Conservation (phyloP, 2,329 filamentous ascomycete genomes). For the Aspergillus pseudoterreus region DNA sequence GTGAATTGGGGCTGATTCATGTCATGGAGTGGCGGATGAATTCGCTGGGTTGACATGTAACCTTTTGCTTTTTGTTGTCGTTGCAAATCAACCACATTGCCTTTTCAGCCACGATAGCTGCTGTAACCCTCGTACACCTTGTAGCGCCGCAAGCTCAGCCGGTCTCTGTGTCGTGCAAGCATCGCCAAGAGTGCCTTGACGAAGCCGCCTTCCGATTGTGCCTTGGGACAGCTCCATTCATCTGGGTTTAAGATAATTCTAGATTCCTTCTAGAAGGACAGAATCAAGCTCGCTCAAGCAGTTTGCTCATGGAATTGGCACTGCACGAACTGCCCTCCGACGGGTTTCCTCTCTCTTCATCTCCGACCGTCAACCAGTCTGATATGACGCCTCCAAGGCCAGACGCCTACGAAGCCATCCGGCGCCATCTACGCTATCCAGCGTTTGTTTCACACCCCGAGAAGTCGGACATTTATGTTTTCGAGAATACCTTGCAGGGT, state of each 20-base stretch:
- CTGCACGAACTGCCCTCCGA: background rate
- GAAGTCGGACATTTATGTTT: constrained; percentile 5
- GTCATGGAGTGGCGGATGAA: background rate
- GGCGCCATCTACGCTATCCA: background rate
- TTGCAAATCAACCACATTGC: background rate
- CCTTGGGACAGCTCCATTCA: too few relatives aligned
- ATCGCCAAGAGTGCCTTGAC: too few relatives aligned
- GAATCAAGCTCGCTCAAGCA: background rate
- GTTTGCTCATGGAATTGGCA: background rate
- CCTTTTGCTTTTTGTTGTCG: background rate
- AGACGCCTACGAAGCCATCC: constrained; percentile 1
- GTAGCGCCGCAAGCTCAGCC: too few relatives aligned
- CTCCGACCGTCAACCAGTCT: background rate
- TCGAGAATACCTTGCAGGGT: constrained; percentile 1
- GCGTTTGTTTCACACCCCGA: background rate
- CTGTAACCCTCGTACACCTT: too few relatives aligned
- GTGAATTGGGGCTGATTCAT: background rate
- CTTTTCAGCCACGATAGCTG: too few relatives aligned
- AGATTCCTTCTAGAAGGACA: background rate
- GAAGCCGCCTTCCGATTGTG: too few relatives aligned
- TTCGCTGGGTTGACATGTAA: background rate
- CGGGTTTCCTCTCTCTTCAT: background rate
- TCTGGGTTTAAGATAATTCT: background rate
- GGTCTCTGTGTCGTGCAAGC: too few relatives aligned
- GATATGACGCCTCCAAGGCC: background rate